A percentile compares a stretch with the other conserved stretches of the same genome.
Evolutionary conservation across 2,329 filamentous ascomycete genomes (phyloP).

Genomic region (Trichoderma sp.): DNA sequence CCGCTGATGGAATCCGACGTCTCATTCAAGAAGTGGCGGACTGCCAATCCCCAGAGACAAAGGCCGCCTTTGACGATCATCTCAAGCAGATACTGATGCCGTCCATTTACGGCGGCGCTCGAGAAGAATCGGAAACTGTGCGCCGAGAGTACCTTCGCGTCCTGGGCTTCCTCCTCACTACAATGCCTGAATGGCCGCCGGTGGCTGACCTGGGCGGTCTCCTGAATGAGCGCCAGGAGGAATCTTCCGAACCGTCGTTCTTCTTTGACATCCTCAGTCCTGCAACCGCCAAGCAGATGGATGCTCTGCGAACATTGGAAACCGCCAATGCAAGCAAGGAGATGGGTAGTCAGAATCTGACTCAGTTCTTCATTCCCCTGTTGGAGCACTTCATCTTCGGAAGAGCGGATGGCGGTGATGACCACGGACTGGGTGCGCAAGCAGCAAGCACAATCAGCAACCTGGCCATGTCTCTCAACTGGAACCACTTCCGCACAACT

Average conservation of each 20-base stretch:
- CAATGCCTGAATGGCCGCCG: conserved; percentile 68
- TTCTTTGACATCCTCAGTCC: conserved; percentile 93
- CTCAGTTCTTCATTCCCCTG: conserved; percentile 85
- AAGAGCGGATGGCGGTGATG: conserved; percentile 70
- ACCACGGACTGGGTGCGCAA: conserved; percentile 84
- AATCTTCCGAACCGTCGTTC: conserved; percentile 68
- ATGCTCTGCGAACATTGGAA: conserved; percentile 77
- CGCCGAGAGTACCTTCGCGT: conserved; percentile 79
- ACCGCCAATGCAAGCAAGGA: conserved; percentile 64
- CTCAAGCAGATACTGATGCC: conserved; percentile 70
- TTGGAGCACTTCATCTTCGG: conserved; percentile 94
- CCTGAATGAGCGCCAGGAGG: conserved; percentile 64
- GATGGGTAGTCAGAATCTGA: conserved; percentile 75
- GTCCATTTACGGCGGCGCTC: conserved; percentile 73
- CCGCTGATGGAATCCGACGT: conserved; percentile 75
- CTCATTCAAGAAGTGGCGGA: conserved; percentile 68
- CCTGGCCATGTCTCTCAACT: conserved; percentile 76
- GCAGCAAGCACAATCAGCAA: conserved; percentile 78
- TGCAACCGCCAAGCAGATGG: conserved; percentile 80
- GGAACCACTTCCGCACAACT: conserved; percentile 85
- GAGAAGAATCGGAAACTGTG: conserved; percentile 79
- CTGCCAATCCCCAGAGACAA: conserved; percentile 40
- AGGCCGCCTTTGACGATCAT: conserved; percentile 56
- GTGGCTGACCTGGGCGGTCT: conserved; percentile 75
- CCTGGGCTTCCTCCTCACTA: conserved; percentile 74